A percentile compares a stretch with the other conserved stretches of the same genome.
Conservation (phyloP, 352 stramenopile genomes). For the Pythium grandisporangium region DNA sequence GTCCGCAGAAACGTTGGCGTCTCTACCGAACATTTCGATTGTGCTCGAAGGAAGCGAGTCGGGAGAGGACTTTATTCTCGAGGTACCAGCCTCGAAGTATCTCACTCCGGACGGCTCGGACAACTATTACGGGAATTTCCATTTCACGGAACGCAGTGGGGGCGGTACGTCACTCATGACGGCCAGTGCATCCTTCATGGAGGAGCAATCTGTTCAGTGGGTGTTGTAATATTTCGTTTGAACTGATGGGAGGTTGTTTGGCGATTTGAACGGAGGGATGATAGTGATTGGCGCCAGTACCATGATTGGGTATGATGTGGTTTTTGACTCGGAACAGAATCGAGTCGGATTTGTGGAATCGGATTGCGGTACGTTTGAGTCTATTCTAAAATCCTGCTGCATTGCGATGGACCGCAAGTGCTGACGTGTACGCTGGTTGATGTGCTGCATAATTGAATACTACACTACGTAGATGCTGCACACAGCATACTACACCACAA, state of each 20-base stretch:
- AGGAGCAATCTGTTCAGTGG: too few relatives aligned
- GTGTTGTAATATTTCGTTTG: too few relatives aligned
- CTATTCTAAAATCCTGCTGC: too few relatives aligned
- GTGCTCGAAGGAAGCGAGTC: conserved; percentile 38
- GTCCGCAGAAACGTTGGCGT: conserved; percentile 19
- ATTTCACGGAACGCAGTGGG: conserved; percentile 72
- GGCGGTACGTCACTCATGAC: conserved; percentile 45
- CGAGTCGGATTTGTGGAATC: conserved; percentile 75
- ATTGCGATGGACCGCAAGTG: too few relatives aligned
- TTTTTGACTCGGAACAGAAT: conserved; percentile 72
- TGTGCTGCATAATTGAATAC: too few relatives aligned
- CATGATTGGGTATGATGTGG: conserved; percentile 80
- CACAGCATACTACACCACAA: too few relatives aligned
- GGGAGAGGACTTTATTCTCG: conserved; percentile 47
- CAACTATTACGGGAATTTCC: conserved; percentile 58
- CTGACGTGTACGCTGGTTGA: too few relatives aligned
- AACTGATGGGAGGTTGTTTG: too few relatives aligned
- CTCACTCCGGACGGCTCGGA: conserved; percentile 37
- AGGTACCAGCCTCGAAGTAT: conserved; percentile 59
- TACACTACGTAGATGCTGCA: too few relatives aligned
- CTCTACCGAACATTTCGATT: conserved; percentile 58
- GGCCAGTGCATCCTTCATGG: too few relatives aligned
- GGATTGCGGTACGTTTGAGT: conserved; percentile 47
- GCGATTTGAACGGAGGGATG: too few relatives aligned
- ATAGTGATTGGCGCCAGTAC: conserved; percentile 67